Conservation (phyloP, 306 rosid species). For the Corylus avellana region DNA sequence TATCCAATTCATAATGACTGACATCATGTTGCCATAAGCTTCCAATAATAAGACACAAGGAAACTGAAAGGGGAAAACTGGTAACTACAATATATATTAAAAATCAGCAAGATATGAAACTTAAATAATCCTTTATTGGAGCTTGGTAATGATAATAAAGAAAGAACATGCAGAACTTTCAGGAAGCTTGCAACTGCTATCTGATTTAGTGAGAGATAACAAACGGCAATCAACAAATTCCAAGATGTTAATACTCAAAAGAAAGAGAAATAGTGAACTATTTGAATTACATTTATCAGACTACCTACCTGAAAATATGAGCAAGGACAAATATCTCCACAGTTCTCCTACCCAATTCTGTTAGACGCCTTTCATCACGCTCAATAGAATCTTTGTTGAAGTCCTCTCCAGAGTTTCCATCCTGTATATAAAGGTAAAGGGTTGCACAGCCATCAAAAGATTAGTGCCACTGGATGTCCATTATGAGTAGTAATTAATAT, state of each 20-base stretch:
- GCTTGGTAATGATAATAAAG: not conserved
- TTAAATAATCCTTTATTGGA: not conserved
- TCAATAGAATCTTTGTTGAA: slow-evolving; percentile 91
- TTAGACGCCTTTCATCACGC: slow-evolving; percentile 95
- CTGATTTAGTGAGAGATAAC: not conserved
- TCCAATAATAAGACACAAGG: not conserved
- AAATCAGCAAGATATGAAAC: not conserved
- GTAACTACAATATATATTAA: not conserved
- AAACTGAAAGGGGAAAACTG: not conserved
- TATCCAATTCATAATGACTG: not conserved
- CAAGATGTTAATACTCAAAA: not conserved
- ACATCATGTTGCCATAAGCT: not conserved
- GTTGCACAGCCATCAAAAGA: slow-evolving; percentile 23
- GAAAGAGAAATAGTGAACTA: not conserved
- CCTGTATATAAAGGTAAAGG: slow-evolving; percentile 47
- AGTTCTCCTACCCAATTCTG: slow-evolving; percentile 97
- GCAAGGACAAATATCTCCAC: slow-evolving; percentile 98
- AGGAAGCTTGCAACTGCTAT: not conserved
- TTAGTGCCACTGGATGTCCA: not conserved
- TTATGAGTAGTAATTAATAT: not conserved
- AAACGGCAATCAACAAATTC: not conserved
- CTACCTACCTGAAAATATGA: slow-evolving; percentile 77
- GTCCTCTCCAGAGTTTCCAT: slow-evolving; percentile 94
- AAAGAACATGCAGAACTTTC: not conserved
- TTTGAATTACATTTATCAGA: slow-evolving; percentile 1